Percentiles rank a stretch among this genome's conserved stretches.
Conservation (phyloP, 108 stramenopile genomes). For the Cyclotella sp. region DNA sequence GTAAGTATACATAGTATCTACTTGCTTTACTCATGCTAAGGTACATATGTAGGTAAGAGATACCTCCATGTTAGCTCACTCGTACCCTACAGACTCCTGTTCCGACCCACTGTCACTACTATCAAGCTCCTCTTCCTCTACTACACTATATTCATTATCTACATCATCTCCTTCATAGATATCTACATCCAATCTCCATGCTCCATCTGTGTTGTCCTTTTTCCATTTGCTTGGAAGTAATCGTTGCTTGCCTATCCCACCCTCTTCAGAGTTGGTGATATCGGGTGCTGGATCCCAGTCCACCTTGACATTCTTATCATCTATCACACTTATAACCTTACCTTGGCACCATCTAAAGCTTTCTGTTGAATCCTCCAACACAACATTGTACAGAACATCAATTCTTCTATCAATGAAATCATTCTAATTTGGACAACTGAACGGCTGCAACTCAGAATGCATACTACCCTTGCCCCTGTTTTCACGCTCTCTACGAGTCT, state of each 20-base stretch:
- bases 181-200: no score
- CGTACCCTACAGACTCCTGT: no score
- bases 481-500: neutral
- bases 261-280: neutral
- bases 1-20: no score
- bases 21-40: no score
- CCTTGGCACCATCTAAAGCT: constrained; percentile 17
- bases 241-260: neutral
- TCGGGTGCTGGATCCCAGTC: constrained; percentile 7
- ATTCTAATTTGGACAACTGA: constrained; percentile 9
- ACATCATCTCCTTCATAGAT: no score
- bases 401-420: constrained; percentile 12
- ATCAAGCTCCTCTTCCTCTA: no score
- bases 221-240: constrained; percentile 8
- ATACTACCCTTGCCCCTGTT: constrained; percentile 17
- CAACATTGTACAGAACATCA: constrained; percentile 19
- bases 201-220: constrained; percentile 11
- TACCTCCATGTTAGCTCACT: no score
- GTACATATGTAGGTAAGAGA: no score
- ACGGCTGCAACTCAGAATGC: constrained; percentile 14
- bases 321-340: constrained; percentile 4
- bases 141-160: no score
- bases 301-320: neutral
- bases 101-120: no score
- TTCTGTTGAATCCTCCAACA: neutral